Evolutionary conservation across 2,329 filamentous ascomycete species (phyloP).

Genomic region (Fusarium sterilihyphosum): DNA sequence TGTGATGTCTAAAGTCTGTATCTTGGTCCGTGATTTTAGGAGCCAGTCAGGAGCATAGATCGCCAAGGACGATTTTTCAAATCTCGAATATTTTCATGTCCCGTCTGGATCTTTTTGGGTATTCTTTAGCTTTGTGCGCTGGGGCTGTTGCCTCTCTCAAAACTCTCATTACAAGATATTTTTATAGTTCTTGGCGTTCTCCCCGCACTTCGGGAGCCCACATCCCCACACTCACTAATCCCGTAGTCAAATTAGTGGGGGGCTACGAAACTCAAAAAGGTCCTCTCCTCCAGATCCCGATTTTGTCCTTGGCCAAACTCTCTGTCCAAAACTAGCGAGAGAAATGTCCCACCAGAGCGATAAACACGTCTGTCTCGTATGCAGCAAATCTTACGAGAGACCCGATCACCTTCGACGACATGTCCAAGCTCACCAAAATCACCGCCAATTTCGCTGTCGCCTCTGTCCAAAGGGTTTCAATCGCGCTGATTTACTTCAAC

Average conservation of each 20-base stretch:
- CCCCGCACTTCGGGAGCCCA: neutral
- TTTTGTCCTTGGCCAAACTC: rapidly evolving
- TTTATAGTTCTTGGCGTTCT: neutral
- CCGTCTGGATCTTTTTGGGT: no score
- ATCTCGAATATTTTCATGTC: neutral
- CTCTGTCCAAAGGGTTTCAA: neutral
- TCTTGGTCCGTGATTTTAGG: neutral
- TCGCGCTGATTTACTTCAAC: neutral
- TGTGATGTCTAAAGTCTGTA: neutral
- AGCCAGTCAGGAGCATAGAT: neutral
- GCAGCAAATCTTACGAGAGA: neutral
- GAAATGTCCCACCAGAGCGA: neutral
- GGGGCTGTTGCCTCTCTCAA: neutral
- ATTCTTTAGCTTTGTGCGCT: neutral
- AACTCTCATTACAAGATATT: neutral
- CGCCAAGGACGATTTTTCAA: no score
- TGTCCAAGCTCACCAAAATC: neutral
- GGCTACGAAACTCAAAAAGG: neutral
- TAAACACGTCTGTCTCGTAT: neutral
- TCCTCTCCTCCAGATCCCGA: rapidly evolving
- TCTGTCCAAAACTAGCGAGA: neutral
- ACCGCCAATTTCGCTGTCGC: neutral
- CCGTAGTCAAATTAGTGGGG: neutral
- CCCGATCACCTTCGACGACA: neutral
- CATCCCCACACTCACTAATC: neutral